phyloP scores from a whole-genome alignment of 345 rosid genomes.

The Aurinia saxatilis region DNA sequence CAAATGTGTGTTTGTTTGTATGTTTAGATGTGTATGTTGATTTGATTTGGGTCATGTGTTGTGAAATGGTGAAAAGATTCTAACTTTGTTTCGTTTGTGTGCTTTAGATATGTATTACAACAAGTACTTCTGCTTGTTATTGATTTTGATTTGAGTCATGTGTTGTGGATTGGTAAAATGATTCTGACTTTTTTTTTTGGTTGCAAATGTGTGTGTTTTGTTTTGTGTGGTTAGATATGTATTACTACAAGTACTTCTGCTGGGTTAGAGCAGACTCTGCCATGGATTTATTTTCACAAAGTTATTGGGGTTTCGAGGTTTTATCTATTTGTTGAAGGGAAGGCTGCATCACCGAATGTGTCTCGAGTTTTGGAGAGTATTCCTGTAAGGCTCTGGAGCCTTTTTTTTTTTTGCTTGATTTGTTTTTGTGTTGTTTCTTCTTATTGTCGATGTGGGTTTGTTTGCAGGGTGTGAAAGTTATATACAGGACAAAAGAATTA shows the following conservation, averaged over 20 bases:
- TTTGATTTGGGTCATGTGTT: too few relatives aligned
- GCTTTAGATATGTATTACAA: too few relatives aligned
- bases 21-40: conserved; percentile 68
- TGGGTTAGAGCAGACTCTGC: conserved; percentile 79
- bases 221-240: conserved; percentile 44
- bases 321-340: conserved; percentile 90
- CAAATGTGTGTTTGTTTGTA: not conserved
- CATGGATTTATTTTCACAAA: conserved; percentile 89
- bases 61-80: too few relatives aligned
- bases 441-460: not conserved
- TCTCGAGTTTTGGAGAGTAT: conserved; percentile 70
- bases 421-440: not conserved
- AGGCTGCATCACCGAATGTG: conserved; percentile 68
- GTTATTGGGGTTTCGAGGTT: conserved; percentile 82
- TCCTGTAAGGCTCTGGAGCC: conserved; percentile 33
- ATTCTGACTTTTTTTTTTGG: too few relatives aligned
- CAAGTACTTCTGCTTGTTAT: too few relatives aligned
- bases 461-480: conserved; percentile 72
- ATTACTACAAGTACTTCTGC: conserved; percentile 89
- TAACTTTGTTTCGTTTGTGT: too few relatives aligned
- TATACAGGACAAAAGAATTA: conserved; percentile 71
- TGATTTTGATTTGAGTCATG: too few relatives aligned
- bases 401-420: not conserved
- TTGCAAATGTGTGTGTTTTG: not conserved
- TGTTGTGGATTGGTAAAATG: too few relatives aligned